Evolutionary conservation across 345 rosid genomes (phyloP).

Genomic region (Gossypium stocksii): DNA sequence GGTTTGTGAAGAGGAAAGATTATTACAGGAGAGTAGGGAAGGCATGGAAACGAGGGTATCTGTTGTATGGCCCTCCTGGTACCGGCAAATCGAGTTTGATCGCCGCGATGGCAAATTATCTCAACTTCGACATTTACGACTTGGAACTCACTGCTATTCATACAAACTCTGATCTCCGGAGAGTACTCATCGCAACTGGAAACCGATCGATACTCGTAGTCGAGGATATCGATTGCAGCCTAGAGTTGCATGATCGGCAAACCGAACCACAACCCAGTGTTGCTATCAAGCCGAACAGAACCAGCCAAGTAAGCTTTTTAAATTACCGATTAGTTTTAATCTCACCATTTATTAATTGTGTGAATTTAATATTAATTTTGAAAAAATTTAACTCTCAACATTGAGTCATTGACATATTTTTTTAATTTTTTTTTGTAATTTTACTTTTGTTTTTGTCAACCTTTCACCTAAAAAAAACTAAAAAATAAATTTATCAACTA

Average conservation of each 20-base stretch:
- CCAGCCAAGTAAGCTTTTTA: not conserved
- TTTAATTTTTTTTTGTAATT: too few relatives aligned
- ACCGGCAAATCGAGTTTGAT: slow-evolving; percentile 30
- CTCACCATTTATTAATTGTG: too few relatives aligned
- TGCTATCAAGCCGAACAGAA: not conserved
- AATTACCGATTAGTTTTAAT: too few relatives aligned
- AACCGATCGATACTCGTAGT: not conserved
- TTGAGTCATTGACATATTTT: too few relatives aligned
- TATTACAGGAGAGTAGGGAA: slow-evolving; percentile 19
- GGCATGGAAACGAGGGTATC: slow-evolving; percentile 25
- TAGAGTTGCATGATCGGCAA: not conserved
- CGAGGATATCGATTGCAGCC: slow-evolving; percentile 3
- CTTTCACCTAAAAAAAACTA: too few relatives aligned
- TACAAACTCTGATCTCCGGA: not conserved
- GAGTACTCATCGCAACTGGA: not conserved
- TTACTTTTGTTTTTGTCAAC: too few relatives aligned
- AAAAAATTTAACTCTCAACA: too few relatives aligned
- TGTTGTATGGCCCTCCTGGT: slow-evolving; percentile 21
- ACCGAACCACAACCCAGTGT: too few relatives aligned
- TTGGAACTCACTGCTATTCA: slow-evolving; percentile 17
- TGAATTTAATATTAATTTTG: too few relatives aligned
- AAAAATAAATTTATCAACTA: too few relatives aligned
- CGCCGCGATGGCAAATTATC: slow-evolving; percentile 23
- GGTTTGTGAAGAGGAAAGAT: slow-evolving; percentile 18
- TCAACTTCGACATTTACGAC: slow-evolving; percentile 26